These are phyloP conservation scores for Saccharomyces cerevisiae DNA, from an alignment of 805 yeast species.

Conservation along the genomic window DNA sequence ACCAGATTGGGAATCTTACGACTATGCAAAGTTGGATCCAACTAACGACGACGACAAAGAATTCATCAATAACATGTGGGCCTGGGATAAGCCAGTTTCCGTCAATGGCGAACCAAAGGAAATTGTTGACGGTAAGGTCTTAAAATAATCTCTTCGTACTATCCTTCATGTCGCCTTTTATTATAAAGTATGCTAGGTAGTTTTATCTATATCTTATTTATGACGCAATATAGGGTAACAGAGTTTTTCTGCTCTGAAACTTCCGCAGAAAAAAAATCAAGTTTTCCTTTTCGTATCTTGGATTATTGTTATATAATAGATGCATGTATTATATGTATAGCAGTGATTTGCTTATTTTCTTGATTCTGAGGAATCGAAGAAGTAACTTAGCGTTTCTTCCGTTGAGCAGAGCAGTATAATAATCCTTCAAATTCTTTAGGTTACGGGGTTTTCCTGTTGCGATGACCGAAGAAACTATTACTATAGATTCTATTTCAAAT, in stretches of 20 bases:
- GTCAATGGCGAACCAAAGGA: slow-evolving; percentile 75
- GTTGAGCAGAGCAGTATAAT: neutral
- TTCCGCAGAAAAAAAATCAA: neutral
- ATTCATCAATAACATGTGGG: slow-evolving; percentile 85
- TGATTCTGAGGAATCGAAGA: neutral
- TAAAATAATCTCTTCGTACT: slow-evolving; percentile 50
- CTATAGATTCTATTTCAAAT: slow-evolving; percentile 19
- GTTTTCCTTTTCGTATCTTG: neutral
- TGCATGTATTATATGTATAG: neutral
- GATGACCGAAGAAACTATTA: slow-evolving; percentile 8
- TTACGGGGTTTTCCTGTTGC: neutral
- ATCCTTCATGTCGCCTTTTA: neutral
- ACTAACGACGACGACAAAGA: slow-evolving; percentile 67
- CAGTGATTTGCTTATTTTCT: neutral
- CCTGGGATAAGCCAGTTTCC: slow-evolving; percentile 92
- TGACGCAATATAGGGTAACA: neutral
- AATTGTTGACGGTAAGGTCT: slow-evolving; percentile 95
- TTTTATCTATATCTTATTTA: neutral
- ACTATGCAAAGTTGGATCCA: slow-evolving; percentile 74
- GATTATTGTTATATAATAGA: neutral
- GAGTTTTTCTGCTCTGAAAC: neutral
- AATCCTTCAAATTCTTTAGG: slow-evolving; percentile 1
- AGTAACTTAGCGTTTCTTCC: neutral
- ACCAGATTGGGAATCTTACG: slow-evolving; percentile 97
- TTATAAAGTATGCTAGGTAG: neutral